Conservation (phyloP, 2,329 filamentous ascomycete species). For the Diaporthe ilicicola region DNA sequence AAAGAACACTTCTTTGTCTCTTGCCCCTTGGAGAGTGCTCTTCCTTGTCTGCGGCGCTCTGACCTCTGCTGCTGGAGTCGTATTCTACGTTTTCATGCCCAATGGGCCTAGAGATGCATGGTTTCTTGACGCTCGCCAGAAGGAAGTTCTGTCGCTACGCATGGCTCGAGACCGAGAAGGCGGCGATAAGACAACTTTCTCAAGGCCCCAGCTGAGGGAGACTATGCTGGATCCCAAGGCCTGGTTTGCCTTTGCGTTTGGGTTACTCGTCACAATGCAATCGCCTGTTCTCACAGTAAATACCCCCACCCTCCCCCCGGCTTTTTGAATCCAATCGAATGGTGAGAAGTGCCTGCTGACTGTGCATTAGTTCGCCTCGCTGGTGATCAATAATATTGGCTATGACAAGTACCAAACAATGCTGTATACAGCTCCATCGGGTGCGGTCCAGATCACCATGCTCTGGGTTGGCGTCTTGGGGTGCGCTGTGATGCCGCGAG, state of each 20-base stretch:
- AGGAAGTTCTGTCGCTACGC: constrained; percentile 47
- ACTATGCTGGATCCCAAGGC: constrained; percentile 52
- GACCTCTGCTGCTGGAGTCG: constrained; percentile 51
- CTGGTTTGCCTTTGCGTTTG: constrained; percentile 55
- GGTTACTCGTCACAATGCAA: constrained; percentile 55
- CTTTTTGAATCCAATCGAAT: not conserved
- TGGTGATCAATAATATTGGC: constrained; percentile 57
- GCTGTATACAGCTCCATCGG: constrained; percentile 56
- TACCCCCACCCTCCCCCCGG: too few relatives aligned
- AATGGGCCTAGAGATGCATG: constrained; percentile 54
- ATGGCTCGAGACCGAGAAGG: constrained; percentile 45
- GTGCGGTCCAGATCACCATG: constrained; percentile 54
- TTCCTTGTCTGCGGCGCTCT: constrained; percentile 60
- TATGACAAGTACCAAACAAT: constrained; percentile 55
- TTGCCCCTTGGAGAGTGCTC: constrained; percentile 56
- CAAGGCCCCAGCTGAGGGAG: constrained; percentile 52
- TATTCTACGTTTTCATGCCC: constrained; percentile 58
- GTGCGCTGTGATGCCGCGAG: constrained; percentile 48
- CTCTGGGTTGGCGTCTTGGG: constrained; percentile 55
- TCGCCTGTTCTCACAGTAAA: constrained; percentile 52
- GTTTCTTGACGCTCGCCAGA: constrained; percentile 56
- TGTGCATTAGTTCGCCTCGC: constrained; percentile 52
- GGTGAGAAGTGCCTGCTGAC: constrained; percentile 24
- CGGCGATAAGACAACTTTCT: constrained; percentile 52
- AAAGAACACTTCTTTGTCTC: constrained; percentile 45